Base-by-base conservation (phyloP, 148 eudicot genomes). In the Agrostemma githago region DNA sequence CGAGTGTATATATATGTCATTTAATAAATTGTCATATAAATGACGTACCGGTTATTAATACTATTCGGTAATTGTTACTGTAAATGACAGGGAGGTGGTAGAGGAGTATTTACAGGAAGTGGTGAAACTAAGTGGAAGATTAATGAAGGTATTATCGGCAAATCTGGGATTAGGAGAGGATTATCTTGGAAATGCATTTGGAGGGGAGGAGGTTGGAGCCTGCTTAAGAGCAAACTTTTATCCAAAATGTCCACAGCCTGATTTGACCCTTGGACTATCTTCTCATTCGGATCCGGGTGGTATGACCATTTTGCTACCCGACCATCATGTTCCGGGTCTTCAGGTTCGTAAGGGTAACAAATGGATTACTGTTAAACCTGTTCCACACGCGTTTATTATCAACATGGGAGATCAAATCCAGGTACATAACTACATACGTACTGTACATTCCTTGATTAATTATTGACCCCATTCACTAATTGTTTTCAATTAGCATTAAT, bases 241-340 rank as follows among this genome's bases (percentile, higher is more conserved):
- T 74, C 97, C 98, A 11, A 91, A 87, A 73, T 93, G 98, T 66
- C 98, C 98, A 4, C 98, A 93, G 68, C 97, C 98, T 1, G 96
- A 93, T 66, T 76, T 93, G 5, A 81, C 96, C n/a, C 84, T 93
- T 15, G 98, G 98, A 0, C 72, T 93, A 0, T 89, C 96, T 12
- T 63, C 98, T 0, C 98, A 93, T 72, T 93, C 98, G 16, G 98
- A 93, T 69, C 98, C 98, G 16, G 96, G 98, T 46, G 98, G 96
- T 20, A 70, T 93, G 84, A 93, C 98, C 70, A 39, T 93, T 59
- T 84, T 93, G 48, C 82, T 93, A 1, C 95, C 98, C 8, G 98
- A 93, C 57, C 77, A 74, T 1, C 15, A 88, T 14, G 97, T 93
- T 0, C 72, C 83, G 16, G 98, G 98, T 15, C 95, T 93, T 44